Evolutionary conservation across 2,329 filamentous ascomycete genomes (phyloP), one percentile per base, ranked within the genome.

Genomic region (Penicillium hordei): DNA sequence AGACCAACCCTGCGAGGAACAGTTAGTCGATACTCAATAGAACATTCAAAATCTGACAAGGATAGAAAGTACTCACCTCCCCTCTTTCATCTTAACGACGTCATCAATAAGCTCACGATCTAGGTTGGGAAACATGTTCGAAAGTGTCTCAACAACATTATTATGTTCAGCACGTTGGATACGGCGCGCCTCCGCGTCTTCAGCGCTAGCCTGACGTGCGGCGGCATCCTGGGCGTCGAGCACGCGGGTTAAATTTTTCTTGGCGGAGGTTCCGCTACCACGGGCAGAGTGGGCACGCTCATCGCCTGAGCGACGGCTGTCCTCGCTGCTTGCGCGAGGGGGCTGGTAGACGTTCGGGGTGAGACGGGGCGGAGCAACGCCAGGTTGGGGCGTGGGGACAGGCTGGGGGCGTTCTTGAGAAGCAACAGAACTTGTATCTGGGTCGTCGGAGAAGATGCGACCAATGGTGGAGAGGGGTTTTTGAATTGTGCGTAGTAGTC

Each of bases 21-120:
- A 19, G 40, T 68, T 49, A 68, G 62, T 54, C 49, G 21, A 43
- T 4, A 25, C 42, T 5, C 23, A 13, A 19, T n/a, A 33, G 2
- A 21, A 38, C 19, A 54, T 17, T 43, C 53, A 31, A 25, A 36
- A 8, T 36, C n/a, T 34, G 8, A 23, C 15, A 36, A 48, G 23
- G 36, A 53, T 48, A 51, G 13, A 31, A 36, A 36, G 2, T 52
- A 84, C 89, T 79, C 75, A 93, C 91, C 91, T 86, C 72, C 94
- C 95, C 76, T 97, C 89, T 77, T 99, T 97, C 79, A 95, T 86
- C 73, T 93, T 87, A 27, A 99, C 94, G 40, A 99, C 94, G 77
- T 99, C 94, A 68, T 93, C 93, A 71, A 99, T 97, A 38, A 99
- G 84, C 48, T 99, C 95, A 68, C 87, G 86, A 74, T 99, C 94